Evolutionary conservation across 257 asterid genomes (phyloP), one percentile per base, ranked within the genome.

Genomic region (Solanum commersonii): DNA sequence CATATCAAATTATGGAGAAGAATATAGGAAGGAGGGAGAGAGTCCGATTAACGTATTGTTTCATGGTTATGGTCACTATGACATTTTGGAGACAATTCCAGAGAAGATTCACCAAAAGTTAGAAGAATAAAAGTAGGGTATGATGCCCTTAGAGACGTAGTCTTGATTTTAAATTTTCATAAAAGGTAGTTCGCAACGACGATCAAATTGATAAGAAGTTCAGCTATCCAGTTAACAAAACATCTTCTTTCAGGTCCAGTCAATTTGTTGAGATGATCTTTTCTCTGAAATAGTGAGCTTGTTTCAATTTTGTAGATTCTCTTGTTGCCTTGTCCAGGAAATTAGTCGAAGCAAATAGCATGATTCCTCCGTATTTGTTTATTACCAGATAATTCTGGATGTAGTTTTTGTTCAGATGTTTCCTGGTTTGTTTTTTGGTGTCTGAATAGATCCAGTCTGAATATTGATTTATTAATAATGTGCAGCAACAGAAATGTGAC

Each of bases 21-120:
- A 95, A 87, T 94, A 96, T 88, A 86, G 25, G 74, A 93, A 88
- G 86, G 91, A 91, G 23, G 93, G 89, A 10, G 93, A 88, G 18
- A 88, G 76, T 56, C 90, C 93, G 3, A 96, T 96, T 31, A 91
- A 92, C 85, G 93, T 95, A 85, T 88, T 96, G 88, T 96, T 94
- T 87, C 96, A 96, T 89, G 97, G 97, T 4, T 96, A 96, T 91
- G 99, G 99, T 31, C 99, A 96, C 77, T 96, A 96, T 83, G 99
- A 96, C 71, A 93, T 95, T n/a, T 74, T 96, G 84, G 97, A 95
- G 86, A 73, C 90, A 13, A 68, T 90, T 70, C 60, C 92, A 33
- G 87, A 86, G n/a, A 84, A 86, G 65, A 63, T 34, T 85, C 76
- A 29, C 71, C 87, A 85, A 84, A 86, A 87, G 82, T 87, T 89